A percentile compares a stretch with the other conserved stretches of the same genome.
Conservation (phyloP, 306 rosid species). For the Cucumis sativus region DNA sequence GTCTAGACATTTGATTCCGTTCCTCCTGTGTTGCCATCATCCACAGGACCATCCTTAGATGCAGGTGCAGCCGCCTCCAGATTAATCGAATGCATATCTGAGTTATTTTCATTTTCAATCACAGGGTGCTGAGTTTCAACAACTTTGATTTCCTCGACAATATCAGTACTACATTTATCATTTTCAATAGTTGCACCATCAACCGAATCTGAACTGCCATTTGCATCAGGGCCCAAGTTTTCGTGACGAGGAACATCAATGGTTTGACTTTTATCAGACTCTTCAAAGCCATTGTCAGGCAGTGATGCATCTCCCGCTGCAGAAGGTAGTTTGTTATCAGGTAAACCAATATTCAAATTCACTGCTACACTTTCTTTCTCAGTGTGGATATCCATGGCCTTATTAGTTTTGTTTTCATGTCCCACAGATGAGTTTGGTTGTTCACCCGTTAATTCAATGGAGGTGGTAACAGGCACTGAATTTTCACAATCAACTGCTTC, state of each 20-base stretch:
- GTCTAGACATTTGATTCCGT: not conserved
- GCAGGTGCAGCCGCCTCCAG: not conserved
- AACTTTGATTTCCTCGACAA: conserved; percentile 10
- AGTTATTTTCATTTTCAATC: conserved; percentile 15
- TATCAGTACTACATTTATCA: not conserved
- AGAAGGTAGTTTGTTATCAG: not conserved
- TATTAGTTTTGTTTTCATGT: not conserved
- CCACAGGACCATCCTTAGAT: not conserved
- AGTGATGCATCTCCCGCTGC: not conserved
- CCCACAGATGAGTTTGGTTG: conserved; percentile 16
- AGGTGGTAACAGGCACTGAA: conserved; percentile 12
- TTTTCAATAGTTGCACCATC: conserved; percentile 12
- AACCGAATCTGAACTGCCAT: conserved; percentile 12
- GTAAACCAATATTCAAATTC: not conserved
- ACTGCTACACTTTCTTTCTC: not conserved
- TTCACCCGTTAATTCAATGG: conserved; percentile 20
- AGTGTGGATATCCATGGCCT: not conserved
- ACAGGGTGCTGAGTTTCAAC: conserved; percentile 14
- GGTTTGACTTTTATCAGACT: not conserved
- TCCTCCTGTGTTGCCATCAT: not conserved
- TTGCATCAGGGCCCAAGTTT: not conserved
- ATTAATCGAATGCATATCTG: not conserved
- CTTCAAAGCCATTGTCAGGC: not conserved
- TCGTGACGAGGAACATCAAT: not conserved
- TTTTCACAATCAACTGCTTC: conserved; percentile 21